Base-by-base conservation (phyloP, 1,284 basidiomycete species). In the Puccinia triticina region DNA sequence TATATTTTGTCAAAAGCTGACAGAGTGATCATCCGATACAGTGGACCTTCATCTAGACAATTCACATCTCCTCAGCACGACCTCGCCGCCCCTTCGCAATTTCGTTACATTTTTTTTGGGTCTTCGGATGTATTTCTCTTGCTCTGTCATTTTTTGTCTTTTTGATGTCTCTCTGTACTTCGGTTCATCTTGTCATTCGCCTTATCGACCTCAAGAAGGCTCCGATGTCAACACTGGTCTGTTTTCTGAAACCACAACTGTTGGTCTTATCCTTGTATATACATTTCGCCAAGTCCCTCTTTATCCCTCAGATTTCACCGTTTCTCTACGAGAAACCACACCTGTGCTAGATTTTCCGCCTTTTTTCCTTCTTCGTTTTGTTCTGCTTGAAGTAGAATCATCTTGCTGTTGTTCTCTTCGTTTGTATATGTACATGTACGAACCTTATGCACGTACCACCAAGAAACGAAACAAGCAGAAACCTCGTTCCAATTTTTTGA, bases 21-120 rank as follows among this genome's bases (percentile, higher is more conserved):
- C 26, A 5, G 23, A n/a, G 43, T n/a, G 23, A 50, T 21, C 3
- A 29, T 69, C 23, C n/a, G 12, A 26, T 48, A 21, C 21, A 69
- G 66, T 69, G 66, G 66, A 69, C 43, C 66, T 69, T 46, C 37
- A 40, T 67, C 37, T 67, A 67, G 37, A 67, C 23, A 46, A n/a
- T 29, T 48, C 66, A 8, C 40, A 43, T 21, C 37, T 67, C 21
- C 64, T n/a, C 37, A 8, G 21, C 18, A n/a, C 66, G 11, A 40
- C 18, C 11, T n/a, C 43, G 11, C n/a, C 40, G n/a, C 43, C 46
- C 43, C 40, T 69, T 69, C 23, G 7, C 37, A 40, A 23, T 21
- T 40, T 43, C 37, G 37, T 69, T 48, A 46, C 21, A 46, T 26
- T 46, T 69, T 53, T n/a, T 48, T 69, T 69, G 66, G 66, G 66